These are phyloP conservation scores for Globisporangium solare DNA, from an alignment of 352 stramenopile genomes.

Conservation along the genomic window DNA sequence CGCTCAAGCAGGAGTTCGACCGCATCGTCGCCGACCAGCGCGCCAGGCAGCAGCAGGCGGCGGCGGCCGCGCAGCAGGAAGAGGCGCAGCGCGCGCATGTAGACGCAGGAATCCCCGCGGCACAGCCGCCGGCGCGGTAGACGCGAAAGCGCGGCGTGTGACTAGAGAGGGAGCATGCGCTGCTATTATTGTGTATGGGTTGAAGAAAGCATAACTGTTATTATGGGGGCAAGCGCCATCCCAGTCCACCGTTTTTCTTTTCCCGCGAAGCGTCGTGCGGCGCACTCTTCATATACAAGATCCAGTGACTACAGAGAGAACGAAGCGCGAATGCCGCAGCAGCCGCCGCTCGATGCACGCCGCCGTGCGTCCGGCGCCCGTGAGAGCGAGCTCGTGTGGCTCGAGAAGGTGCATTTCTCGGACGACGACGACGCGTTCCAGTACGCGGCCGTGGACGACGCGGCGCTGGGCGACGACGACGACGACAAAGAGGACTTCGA, in stretches of 20 bases:
- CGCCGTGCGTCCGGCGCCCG: neutral
- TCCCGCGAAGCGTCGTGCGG: no score
- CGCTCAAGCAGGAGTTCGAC: conserved; percentile 66
- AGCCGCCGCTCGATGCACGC: neutral
- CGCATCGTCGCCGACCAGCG: conserved; percentile 58
- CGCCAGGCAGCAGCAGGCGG: conserved; percentile 39
- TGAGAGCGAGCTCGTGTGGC: conserved; percentile 67
- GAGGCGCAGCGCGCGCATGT: neutral
- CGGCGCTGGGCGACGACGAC: conserved; percentile 41
- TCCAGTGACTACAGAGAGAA: no score
- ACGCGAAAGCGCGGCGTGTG: no score
- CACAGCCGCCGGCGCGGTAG: neutral
- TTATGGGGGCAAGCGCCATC: no score
- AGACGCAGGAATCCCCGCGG: neutral
- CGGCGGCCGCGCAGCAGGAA: conserved; percentile 12
- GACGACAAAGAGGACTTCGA: conserved; percentile 85
- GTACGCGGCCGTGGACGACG: conserved; percentile 76
- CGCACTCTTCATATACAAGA: no score
- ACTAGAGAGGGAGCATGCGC: no score
- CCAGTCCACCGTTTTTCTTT: no score
- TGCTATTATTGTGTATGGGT: no score
- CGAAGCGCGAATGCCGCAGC: neutral
- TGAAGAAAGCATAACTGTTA: no score
- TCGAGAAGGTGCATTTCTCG: conserved; percentile 82
- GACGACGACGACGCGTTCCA: conserved; percentile 81